These are phyloP conservation scores for Exobasidium cylindrosporum DNA, from an alignment of 1,284 basidiomycete genomes.

Conservation along the genomic window DNA sequence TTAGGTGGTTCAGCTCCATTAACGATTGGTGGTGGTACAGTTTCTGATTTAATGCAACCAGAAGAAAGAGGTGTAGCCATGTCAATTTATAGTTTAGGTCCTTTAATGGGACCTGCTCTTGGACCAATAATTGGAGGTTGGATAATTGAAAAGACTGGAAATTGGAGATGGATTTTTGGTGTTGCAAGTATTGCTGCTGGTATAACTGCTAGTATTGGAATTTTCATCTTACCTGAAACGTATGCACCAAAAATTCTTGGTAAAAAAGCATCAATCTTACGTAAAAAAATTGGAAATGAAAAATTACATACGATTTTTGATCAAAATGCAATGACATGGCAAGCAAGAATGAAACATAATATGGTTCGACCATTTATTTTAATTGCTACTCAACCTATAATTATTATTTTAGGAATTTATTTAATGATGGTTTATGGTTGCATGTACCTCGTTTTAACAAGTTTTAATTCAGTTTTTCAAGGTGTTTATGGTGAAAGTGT, in stretches of 20 bases:
- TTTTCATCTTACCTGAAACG: conserved; percentile 49
- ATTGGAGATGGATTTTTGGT: conserved; percentile 59
- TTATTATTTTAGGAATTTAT: conserved; percentile 60
- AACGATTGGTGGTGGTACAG: conserved; percentile 62
- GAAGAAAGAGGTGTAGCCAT: conserved; percentile 57
- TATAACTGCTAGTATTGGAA: conserved; percentile 30
- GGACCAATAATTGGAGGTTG: conserved; percentile 59
- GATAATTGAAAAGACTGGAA: conserved; percentile 63
- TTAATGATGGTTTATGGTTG: conserved; percentile 59
- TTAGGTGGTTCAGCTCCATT: conserved; percentile 52
- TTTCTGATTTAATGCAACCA: conserved; percentile 69
- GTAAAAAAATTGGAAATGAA: conserved; percentile 56
- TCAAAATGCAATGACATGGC: conserved; percentile 40
- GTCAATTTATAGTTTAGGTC: conserved; percentile 14
- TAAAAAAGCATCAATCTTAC: conserved; percentile 56
- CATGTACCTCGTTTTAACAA: conserved; percentile 65
- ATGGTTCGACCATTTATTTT: conserved; percentile 60
- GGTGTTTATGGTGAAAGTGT: conserved; percentile 58
- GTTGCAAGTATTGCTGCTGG: conserved; percentile 25
- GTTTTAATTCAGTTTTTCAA: conserved; percentile 64
- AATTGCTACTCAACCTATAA: conserved; percentile 60
- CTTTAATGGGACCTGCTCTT: conserved; percentile 33
- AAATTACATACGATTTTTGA: conserved; percentile 39
- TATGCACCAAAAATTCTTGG: conserved; percentile 53
- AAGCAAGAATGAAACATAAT: conserved; percentile 51